Conservation (phyloP, 1,284 basidiomycete genomes). For the Caloboletus firmus region DNA sequence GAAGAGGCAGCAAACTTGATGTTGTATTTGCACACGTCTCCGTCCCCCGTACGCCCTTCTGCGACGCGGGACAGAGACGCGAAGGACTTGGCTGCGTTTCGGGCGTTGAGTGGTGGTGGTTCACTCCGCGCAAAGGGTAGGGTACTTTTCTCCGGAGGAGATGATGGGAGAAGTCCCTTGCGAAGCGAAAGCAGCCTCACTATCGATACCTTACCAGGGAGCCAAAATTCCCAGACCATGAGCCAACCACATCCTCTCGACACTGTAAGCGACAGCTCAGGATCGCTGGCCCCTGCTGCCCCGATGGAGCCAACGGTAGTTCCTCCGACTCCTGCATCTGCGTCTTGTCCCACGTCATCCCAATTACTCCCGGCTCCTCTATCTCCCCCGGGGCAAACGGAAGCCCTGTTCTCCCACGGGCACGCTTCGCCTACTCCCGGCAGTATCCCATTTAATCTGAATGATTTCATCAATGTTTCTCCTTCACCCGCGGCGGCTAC, state of each 20-base stretch:
- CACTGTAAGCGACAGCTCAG: constrained; percentile 3
- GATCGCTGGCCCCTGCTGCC: constrained; percentile 27
- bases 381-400: constrained; percentile 30
- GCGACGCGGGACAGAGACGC: constrained; percentile 47
- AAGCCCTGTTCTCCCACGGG: constrained; percentile 15
- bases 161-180: constrained; percentile 25
- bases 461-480: constrained; percentile 72
- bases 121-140: constrained; percentile 61
- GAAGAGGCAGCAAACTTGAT: constrained; percentile 79
- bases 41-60: constrained; percentile 67
- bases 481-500: constrained; percentile 52
- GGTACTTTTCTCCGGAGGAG: constrained; percentile 57
- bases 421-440: constrained; percentile 43
- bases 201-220: constrained; percentile 27
- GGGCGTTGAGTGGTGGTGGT: constrained; percentile 48
- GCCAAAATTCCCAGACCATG: constrained; percentile 26
- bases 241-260: constrained; percentile 18
- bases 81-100: constrained; percentile 54
- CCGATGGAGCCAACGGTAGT: constrained; percentile 35
- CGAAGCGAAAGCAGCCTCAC: constrained; percentile 30
- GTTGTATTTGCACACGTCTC: constrained; percentile 77
- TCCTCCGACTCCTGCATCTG: constrained; percentile 41
- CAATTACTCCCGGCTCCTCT: constrained; percentile 34
- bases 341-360: constrained; percentile 22
- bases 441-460: constrained; percentile 55